Evolutionary conservation across 805 yeast species (phyloP), one percentile per base, ranked within the genome.

Genomic region (Ogataea nonfermentans): DNA sequence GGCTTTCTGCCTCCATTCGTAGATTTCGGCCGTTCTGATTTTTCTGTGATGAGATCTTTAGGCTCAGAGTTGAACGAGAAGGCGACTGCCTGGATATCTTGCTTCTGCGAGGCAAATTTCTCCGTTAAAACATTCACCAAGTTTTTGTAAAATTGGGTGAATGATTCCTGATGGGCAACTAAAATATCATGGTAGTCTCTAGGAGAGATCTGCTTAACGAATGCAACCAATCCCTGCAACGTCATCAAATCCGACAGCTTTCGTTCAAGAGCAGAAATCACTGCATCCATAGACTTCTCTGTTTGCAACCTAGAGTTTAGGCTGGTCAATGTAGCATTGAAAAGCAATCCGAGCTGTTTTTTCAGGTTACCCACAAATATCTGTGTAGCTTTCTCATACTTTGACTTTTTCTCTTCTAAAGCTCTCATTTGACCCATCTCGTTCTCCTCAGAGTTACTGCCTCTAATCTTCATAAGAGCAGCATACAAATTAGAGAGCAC

Each of bases 371-470:
- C 41, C 10, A 77, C 57, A 52, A 88, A 84, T 4, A 65, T 61
- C 2, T 56, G 51, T 1, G 83, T 69, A 1, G 79, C 79, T 14
- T 63, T 56, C 50, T 81, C 86, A 55, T 83, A 85, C 4, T 67
- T 71, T 11, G 68, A 64, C 42, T 78, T 73, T 52, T 83, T 80
- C 51, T 85, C 88, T 44, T 70, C 71, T 43, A 87, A 67, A 0
- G 95, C 95, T 41, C 71, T 69, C 87, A 88, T 83, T 13, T 74
- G 71, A 26, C 80, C 78, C 43, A 83, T 57, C 39, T 68, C 69
- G 41, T 70, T 70, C 32, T 64, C 55, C 9, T 66, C 70, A 14
- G 62, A 69, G 27, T 66, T 73, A 3, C 49, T 53, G 33, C 79
- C 79, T 42, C 77, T 68, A 17, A 82, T 79, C 2, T 88, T 81